A percentile compares a stretch with the other conserved stretches of the same genome.
Conservation (phyloP, 1,284 basidiomycete genomes). For the Leccinum cinnamomeum region DNA sequence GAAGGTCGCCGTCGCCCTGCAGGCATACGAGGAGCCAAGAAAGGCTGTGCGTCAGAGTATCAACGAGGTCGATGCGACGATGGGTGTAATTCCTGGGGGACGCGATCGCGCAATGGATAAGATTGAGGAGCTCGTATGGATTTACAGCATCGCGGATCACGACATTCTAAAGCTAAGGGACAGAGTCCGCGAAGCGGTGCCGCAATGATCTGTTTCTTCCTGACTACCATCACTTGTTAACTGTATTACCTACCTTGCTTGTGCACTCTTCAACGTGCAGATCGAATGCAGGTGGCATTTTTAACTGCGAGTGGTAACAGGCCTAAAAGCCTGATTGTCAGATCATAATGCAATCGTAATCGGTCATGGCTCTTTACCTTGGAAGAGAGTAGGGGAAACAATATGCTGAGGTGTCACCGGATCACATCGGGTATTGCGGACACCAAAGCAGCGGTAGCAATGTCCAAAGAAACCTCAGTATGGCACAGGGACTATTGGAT, state of each 20-base stretch:
- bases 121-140: slow-evolving; percentile 18
- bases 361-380: no score
- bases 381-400: no score
- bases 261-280: no score
- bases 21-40: slow-evolving; percentile 1
- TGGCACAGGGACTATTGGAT: no score
- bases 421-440: no score
- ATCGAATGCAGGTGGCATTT: no score
- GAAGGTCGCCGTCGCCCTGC: background rate
- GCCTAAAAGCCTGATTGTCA: no score
- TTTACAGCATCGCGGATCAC: slow-evolving; percentile 5
- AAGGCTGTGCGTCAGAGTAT: background rate
- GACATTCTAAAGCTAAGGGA: slow-evolving; percentile 1
- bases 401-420: no score
- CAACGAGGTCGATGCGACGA: background rate
- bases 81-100: background rate
- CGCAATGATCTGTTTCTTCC: background rate
- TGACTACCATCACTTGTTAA: background rate
- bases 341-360: no score
- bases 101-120: slow-evolving; percentile 11
- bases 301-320: no score
- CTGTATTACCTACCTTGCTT: no score
- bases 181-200: background rate
- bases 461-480: background rate
- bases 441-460: no score